These are phyloP conservation scores for Chimonanthus praecox DNA, from an alignment of 164 flowering plant species.

Conservation along the genomic window DNA sequence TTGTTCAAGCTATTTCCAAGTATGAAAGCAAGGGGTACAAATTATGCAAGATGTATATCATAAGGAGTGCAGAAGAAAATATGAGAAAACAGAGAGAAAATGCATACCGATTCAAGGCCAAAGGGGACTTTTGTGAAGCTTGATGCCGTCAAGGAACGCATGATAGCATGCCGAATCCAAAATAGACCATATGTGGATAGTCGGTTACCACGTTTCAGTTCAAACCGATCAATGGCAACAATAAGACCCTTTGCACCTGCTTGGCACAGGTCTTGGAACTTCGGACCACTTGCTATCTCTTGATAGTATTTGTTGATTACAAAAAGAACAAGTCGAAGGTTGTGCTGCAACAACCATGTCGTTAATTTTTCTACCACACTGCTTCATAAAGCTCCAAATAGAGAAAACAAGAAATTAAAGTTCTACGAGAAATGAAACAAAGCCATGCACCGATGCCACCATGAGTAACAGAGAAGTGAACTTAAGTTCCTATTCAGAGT, in stretches of 20 bases:
- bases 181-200: conserved; percentile 83
- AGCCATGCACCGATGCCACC: too few species aligned
- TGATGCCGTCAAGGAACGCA: conserved; percentile 76
- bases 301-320: conserved; percentile 86
- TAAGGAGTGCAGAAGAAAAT: background rate
- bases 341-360: conserved; percentile 66
- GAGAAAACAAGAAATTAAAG: background rate
- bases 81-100: background rate
- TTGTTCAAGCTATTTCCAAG: background rate
- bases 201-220: conserved; percentile 63
- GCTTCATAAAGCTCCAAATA: conserved; percentile 1
- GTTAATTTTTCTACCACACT: background rate
- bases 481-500: background rate
- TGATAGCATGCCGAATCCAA: conserved; percentile 93
- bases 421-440: background rate
- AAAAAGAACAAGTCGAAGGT: conserved; percentile 84
- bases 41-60: background rate
- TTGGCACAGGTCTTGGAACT: conserved; percentile 88
- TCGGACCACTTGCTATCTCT: conserved; percentile 64
- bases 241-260: conserved; percentile 94
- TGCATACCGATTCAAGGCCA: conserved; percentile 86
- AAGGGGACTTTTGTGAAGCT: conserved; percentile 82
- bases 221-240: conserved; percentile 90
- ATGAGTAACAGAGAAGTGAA: background rate
- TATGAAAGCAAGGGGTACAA: background rate